These are phyloP conservation scores for Trichopus zeylanicus DNA, from an alignment of 116 monocot species.

Conservation along the genomic window DNA sequence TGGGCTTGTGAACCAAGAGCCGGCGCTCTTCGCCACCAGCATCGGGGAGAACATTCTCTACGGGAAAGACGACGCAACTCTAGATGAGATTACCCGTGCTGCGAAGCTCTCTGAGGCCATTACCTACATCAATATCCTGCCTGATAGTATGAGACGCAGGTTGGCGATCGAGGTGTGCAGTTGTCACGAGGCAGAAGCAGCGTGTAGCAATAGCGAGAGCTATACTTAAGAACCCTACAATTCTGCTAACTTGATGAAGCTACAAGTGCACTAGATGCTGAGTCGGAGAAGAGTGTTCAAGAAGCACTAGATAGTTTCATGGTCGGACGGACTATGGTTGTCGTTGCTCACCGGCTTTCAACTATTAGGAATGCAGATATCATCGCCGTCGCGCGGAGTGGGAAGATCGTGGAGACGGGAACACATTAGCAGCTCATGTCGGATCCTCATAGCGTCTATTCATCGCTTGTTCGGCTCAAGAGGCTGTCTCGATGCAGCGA, in stretches of 20 bases:
- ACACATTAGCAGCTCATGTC: slow-evolving; percentile 64
- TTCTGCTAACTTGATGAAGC: slow-evolving; percentile 73
- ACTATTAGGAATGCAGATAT: slow-evolving; percentile 58
- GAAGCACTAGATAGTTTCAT: slow-evolving; percentile 53
- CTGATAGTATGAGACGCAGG: slow-evolving; percentile 64
- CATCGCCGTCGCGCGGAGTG: slow-evolving; percentile 51
- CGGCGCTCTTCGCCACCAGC: slow-evolving; percentile 73
- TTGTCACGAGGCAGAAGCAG: slow-evolving; percentile 73
- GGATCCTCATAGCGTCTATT: slow-evolving; percentile 24
- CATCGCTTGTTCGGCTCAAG: slow-evolving; percentile 41
- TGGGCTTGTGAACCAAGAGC: slow-evolving; percentile 80
- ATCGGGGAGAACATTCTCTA: slow-evolving; percentile 76
- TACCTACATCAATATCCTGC: slow-evolving; percentile 60
- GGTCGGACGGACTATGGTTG: slow-evolving; percentile 49
- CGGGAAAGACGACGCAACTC: slow-evolving; percentile 60
- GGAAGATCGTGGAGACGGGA: slow-evolving; percentile 53
- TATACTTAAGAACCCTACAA: slow-evolving; percentile 53
- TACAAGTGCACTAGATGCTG: slow-evolving; percentile 56
- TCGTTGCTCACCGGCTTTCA: slow-evolving; percentile 56
- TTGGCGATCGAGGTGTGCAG: slow-evolving; percentile 64
- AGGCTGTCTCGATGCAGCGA: slow-evolving; percentile 17
- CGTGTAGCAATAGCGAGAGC: slow-evolving; percentile 61
- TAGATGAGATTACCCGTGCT: slow-evolving; percentile 47
- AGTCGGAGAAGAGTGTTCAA: slow-evolving; percentile 62
- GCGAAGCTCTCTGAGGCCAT: slow-evolving; percentile 57